Evolutionary conservation across 495 filamentous ascomycete genomes (phyloP).

Genomic region (Tetracladium marchalianum): DNA sequence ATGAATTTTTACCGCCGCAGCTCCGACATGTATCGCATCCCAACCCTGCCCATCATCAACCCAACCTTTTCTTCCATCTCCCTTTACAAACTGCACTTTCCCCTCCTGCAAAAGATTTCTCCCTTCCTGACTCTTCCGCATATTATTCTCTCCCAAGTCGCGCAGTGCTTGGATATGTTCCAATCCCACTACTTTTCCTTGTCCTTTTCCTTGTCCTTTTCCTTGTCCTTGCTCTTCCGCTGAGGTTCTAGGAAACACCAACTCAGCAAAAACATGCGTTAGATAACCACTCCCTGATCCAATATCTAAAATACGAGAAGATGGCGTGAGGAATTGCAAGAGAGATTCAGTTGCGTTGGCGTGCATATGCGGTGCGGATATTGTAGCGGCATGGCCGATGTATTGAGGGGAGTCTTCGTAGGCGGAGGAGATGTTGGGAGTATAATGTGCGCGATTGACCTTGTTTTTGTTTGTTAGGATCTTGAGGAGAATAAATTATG

Average conservation of each 20-base stretch:
- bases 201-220: neutral
- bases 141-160: conserved; percentile 63
- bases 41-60: conserved; percentile 37
- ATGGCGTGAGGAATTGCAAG: conserved; percentile 46
- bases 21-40: conserved; percentile 96
- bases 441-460: conserved; percentile 88
- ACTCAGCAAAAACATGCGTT: conserved; percentile 77
- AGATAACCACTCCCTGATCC: conserved; percentile 88
- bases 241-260: conserved; percentile 41
- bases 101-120: conserved; percentile 46
- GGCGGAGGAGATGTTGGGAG: conserved; percentile 43
- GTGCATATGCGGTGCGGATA: conserved; percentile 97
- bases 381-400: conserved; percentile 84
- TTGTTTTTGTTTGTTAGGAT: conserved; percentile 21
- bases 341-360: conserved; percentile 64
- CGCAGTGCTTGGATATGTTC: conserved; percentile 79
- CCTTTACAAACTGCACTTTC: conserved; percentile 62
- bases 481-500: neutral
- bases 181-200: conserved; percentile 63
- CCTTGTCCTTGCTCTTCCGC: neutral
- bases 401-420: conserved; percentile 88
- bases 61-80: conserved; percentile 77
- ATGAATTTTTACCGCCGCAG: conserved; percentile 70
- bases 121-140: conserved; percentile 63
- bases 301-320: conserved; percentile 67